phyloP scores from a whole-genome alignment of 176 grass and related monocot genomes.

The Cenchrus purpureus region DNA sequence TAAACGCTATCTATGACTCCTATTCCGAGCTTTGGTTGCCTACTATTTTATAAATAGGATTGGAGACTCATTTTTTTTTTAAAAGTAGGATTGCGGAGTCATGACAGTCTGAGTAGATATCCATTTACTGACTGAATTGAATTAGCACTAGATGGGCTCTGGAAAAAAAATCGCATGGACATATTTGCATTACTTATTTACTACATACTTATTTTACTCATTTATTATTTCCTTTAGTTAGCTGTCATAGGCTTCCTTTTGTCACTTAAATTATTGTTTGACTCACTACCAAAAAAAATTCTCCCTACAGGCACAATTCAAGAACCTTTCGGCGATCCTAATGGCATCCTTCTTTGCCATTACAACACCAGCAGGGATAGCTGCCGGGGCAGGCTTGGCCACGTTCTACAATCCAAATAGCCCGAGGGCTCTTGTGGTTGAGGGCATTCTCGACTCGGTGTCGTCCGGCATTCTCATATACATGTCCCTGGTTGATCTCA shows the following conservation, averaged over 20 bases:
- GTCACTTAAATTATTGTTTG: background rate
- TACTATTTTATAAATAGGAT: background rate
- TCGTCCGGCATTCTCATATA: slow-evolving; percentile 95
- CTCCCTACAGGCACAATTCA: slow-evolving; percentile 69
- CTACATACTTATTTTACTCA: background rate
- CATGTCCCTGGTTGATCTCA: slow-evolving; percentile 90
- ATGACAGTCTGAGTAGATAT: background rate
- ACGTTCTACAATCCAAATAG: slow-evolving; percentile 81
- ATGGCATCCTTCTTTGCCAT: slow-evolving; percentile 89
- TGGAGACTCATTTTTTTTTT: no score
- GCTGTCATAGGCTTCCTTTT: background rate
- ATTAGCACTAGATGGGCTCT: background rate
- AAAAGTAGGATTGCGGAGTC: background rate
- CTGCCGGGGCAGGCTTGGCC: slow-evolving; percentile 45
- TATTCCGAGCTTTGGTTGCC: background rate
- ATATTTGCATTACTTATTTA: background rate
- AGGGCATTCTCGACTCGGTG: slow-evolving; percentile 79
- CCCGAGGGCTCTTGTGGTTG: slow-evolving; percentile 69
- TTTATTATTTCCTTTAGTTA: background rate
- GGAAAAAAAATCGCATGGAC: background rate
- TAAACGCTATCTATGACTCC: background rate
- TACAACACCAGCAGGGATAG: slow-evolving; percentile 82
- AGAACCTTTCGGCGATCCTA: slow-evolving; percentile 45
- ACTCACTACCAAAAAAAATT: background rate
- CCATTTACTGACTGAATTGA: background rate